phyloP scores from a whole-genome alignment of 805 yeast species.

The Lipomyces anomalus region DNA sequence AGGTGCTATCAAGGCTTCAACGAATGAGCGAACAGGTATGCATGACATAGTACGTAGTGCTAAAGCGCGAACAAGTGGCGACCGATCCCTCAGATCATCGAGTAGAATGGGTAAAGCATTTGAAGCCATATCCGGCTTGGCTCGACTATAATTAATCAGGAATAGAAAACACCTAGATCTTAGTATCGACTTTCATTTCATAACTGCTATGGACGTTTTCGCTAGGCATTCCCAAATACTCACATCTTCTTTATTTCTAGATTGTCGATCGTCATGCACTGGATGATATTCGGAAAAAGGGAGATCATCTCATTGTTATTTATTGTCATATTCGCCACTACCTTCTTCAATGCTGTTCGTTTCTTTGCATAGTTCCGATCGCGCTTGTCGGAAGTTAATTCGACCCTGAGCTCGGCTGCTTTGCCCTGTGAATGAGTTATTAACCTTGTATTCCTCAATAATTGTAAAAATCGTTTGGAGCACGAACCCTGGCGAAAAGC shows the following conservation, averaged over 20 bases:
- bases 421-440: constrained; percentile 28
- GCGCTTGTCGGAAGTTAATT: constrained; percentile 28
- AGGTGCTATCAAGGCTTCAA: constrained; percentile 42
- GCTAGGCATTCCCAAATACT: neutral
- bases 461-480: neutral
- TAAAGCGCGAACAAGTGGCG: constrained; percentile 50
- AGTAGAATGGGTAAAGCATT: constrained; percentile 52
- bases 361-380: constrained; percentile 35
- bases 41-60: constrained; percentile 61
- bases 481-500: constrained; percentile 28
- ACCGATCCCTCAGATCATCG: constrained; percentile 46
- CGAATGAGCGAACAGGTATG: constrained; percentile 49
- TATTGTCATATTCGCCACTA: constrained; percentile 76
- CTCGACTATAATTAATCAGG: constrained; percentile 53
- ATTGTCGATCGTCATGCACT: constrained; percentile 47
- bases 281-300: constrained; percentile 61
- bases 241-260: constrained; percentile 59
- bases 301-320: constrained; percentile 71
- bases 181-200: neutral
- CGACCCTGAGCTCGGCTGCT: constrained; percentile 34
- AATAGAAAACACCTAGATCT: constrained; percentile 51
- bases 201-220: neutral
- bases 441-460: neutral
- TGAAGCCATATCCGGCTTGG: constrained; percentile 50
- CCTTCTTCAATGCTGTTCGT: constrained; percentile 56